Base-by-base conservation (phyloP, 2,329 filamentous ascomycete genomes). In the Amauroascus verrucosus region DNA sequence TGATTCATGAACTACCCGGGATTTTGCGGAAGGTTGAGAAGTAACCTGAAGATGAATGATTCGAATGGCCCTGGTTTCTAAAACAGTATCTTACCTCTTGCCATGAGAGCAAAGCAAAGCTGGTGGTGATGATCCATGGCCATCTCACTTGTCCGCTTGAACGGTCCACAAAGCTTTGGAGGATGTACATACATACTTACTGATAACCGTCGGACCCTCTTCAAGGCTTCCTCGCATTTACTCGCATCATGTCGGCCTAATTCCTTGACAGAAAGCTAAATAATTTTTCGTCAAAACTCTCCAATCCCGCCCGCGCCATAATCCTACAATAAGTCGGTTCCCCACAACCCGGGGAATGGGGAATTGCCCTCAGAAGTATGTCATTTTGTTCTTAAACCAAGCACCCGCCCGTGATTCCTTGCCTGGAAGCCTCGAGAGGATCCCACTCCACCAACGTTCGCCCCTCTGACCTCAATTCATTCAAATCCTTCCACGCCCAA, bases 261-360 rank as follows among this genome's bases (percentile, higher is more conserved):
- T n/a, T n/a, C n/a, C n/a, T n/a, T n/a, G n/a, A n/a, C n/a, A n/a
- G n/a, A n/a, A n/a, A n/a, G n/a, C n/a, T n/a, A n/a, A n/a, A n/a
- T n/a, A 16, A 16, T 18, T 38, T 38, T n/a, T n/a, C n/a, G 40
- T 41, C 11, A 44, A 44, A 22, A 11, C 20, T 9, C 13, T 9
- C 14, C 40, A 44, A 5, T 18, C 2, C 44, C 24, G 9, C 18
- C n/a, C 18, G 4, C 38, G 6, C 7, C 4, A 22, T 13, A 22
- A 4, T 26, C 16, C 44, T 32, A 16, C 14, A 18, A 6, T 20
- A n/a, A 40, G 7, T 11, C 16, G 4, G 35, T 33, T 35, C 40
- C 50, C 40, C 50, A 38, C 50, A 52, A 38, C 50, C 40, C 32
- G 50, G 50, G 50, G 50, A 37, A 37, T n/a, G n/a, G n/a, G n/a